Conservation (phyloP, 352 stramenopile species). For the Phytophthora macrochlamydospora region DNA sequence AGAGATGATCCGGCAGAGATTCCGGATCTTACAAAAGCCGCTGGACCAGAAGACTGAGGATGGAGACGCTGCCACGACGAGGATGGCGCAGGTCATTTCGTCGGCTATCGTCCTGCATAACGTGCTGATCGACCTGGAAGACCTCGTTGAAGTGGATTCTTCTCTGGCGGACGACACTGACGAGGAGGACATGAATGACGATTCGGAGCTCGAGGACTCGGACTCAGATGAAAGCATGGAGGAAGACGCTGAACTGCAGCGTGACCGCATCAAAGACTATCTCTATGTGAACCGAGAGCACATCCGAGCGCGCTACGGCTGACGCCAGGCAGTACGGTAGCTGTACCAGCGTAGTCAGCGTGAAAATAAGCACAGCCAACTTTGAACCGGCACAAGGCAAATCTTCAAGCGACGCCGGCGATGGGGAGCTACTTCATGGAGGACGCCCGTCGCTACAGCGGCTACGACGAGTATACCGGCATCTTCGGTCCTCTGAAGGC, state of each 20-base stretch:
- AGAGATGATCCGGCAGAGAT: slow-evolving; percentile 30
- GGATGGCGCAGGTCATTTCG: slow-evolving; percentile 30
- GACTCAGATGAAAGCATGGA: slow-evolving; percentile 25
- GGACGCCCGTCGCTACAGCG: slow-evolving; percentile 23
- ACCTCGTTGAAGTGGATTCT: slow-evolving; percentile 19
- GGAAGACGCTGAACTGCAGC: slow-evolving; percentile 3
- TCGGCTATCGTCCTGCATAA: slow-evolving; percentile 25
- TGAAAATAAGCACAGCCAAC: slow-evolving; percentile 2
- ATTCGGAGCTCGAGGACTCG: slow-evolving; percentile 17
- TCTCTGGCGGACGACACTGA: slow-evolving; percentile 25
- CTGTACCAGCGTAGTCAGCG: background rate
- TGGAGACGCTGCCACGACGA: slow-evolving; percentile 22
- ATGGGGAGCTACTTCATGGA: slow-evolving; percentile 32
- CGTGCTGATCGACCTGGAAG: slow-evolving; percentile 18
- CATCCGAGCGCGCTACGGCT: slow-evolving; percentile 16
- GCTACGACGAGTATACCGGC: slow-evolving; percentile 74
- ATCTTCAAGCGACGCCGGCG: slow-evolving; percentile 18
- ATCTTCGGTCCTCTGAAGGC: slow-evolving; percentile 56
- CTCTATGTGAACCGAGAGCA: slow-evolving; percentile 15
- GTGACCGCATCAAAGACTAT: slow-evolving; percentile 24
- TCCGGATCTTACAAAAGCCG: slow-evolving; percentile 25
- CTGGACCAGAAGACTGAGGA: slow-evolving; percentile 23
- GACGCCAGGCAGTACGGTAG: slow-evolving; percentile 6
- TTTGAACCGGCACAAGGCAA: slow-evolving; percentile 22
- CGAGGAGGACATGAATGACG: slow-evolving; percentile 26